These are phyloP conservation scores for Botryotinia calthae DNA, from an alignment of 2,329 filamentous ascomycete species.

Conservation along the genomic window DNA sequence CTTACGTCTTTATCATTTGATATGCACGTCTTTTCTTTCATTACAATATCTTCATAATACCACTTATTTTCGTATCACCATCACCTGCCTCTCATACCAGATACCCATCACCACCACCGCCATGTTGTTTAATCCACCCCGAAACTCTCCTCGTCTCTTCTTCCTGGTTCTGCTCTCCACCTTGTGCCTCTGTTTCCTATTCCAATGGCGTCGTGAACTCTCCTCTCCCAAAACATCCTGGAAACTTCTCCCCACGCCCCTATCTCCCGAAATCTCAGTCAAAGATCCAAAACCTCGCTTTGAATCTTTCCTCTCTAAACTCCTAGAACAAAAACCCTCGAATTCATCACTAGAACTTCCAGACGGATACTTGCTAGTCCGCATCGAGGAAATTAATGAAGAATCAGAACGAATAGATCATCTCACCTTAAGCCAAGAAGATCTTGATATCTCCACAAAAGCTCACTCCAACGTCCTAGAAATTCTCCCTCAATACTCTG, in stretches of 20 bases:
- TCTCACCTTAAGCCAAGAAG: conserved; percentile 2
- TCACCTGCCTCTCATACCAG: neutral
- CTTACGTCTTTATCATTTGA: neutral
- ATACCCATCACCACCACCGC: neutral
- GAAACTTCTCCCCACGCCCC: neutral
- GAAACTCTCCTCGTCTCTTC: conserved; percentile 10
- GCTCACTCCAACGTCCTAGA: conserved; percentile 7
- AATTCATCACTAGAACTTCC: conserved; percentile 5
- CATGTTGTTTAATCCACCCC: conserved; percentile 10
- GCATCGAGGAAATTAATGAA: conserved; percentile 13
- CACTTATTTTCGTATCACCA: neutral
- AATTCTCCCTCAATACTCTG: conserved; percentile 12
- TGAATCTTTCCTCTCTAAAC: conserved; percentile 1
- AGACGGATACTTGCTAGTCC: neutral
- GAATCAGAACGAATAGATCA: conserved; percentile 6
- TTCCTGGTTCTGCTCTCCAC: neutral
- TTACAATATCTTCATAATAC: neutral
- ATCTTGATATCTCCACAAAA: conserved; percentile 7
- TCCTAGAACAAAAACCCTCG: neutral
- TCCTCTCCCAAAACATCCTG: conserved; percentile 14
- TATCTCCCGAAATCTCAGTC: neutral
- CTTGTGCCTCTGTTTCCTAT: conserved; percentile 9
- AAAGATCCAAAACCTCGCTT: conserved; percentile 5
- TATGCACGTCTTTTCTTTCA: neutral
- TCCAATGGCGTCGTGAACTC: conserved; percentile 12